Percentiles rank a stretch among this genome's conserved stretches.
phyloP scores from a whole-genome alignment of 306 rosid genomes.

The Hippophae gyantsensis region DNA sequence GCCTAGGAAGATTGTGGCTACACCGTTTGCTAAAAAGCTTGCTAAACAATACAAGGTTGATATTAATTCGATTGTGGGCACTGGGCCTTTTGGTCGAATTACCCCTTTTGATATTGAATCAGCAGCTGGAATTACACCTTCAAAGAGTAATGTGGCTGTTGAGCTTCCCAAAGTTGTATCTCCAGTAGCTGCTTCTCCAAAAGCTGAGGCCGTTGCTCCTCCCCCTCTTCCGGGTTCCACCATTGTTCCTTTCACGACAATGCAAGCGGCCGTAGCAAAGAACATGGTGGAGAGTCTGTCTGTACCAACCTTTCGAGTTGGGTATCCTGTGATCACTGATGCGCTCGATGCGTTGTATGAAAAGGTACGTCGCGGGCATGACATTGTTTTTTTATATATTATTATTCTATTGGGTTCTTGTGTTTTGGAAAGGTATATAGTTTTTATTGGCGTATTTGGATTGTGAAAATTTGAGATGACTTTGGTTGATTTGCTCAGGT shows the following conservation, averaged over 20 bases:
- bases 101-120: conserved; percentile 73
- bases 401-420: background rate
- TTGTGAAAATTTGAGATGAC: conserved; percentile 10
- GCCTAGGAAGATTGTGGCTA: conserved; percentile 62
- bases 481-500: conserved; percentile 34
- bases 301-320: conserved; percentile 78
- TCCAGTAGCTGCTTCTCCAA: conserved; percentile 24
- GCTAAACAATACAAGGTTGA: conserved; percentile 85
- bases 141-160: conserved; percentile 26
- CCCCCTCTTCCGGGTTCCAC: conserved; percentile 68
- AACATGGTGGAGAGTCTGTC: conserved; percentile 85
- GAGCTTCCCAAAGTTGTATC: conserved; percentile 19
- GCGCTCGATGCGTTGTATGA: conserved; percentile 64
- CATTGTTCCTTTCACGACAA: conserved; percentile 71
- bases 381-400: background rate
- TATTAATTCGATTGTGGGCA: conserved; percentile 49
- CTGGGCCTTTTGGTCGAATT: conserved; percentile 70
- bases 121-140: conserved; percentile 55
- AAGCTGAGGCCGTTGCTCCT: conserved; percentile 25
- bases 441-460: background rate
- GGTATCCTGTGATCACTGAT: conserved; percentile 58
- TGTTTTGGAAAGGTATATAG: background rate
- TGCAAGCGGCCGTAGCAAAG: conserved; percentile 84
- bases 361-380: conserved; percentile 33
- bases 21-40: conserved; percentile 81